phyloP scores from a whole-genome alignment of 2,329 filamentous ascomycete species.

The Mycogone perniciosa region DNA sequence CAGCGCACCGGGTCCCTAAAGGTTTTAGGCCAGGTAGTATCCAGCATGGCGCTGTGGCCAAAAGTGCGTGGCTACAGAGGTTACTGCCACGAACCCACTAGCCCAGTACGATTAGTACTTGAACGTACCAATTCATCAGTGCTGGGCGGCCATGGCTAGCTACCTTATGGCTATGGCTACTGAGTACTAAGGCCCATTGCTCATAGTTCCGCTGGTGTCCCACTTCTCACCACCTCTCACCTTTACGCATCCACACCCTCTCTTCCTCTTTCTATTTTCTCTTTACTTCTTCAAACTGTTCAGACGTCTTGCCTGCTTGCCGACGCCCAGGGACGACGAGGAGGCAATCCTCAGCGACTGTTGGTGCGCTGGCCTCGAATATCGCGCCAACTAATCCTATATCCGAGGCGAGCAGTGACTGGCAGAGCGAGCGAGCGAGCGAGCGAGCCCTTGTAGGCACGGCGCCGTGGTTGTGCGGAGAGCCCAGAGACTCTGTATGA shows the following conservation, averaged over 20 bases:
- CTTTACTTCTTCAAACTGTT: neutral
- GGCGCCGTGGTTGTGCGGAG: neutral
- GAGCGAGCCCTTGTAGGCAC: neutral
- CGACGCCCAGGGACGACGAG: neutral
- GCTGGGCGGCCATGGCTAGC: neutral
- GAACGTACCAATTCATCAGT: too few species aligned
- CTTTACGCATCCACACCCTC: neutral
- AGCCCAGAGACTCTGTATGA: neutral
- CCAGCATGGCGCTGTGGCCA: too few species aligned
- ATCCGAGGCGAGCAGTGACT: neutral
- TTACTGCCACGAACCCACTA: too few species aligned
- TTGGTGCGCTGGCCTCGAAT: neutral
- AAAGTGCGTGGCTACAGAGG: too few species aligned
- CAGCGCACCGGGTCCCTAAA: too few species aligned
- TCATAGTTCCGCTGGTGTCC: constrained; percentile 7
- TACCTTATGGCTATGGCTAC: neutral
- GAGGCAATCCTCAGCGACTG: too few species aligned
- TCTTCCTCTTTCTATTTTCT: neutral
- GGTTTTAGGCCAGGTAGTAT: too few species aligned
- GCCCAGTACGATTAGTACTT: too few species aligned
- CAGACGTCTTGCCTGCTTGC: neutral
- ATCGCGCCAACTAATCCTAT: constrained; percentile 5
- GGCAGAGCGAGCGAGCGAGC: neutral
- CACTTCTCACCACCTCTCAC: neutral
- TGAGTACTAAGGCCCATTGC: neutral